These are phyloP conservation scores for Aspergillus hancockii DNA, from an alignment of 495 filamentous ascomycete genomes.

Conservation along the genomic window DNA sequence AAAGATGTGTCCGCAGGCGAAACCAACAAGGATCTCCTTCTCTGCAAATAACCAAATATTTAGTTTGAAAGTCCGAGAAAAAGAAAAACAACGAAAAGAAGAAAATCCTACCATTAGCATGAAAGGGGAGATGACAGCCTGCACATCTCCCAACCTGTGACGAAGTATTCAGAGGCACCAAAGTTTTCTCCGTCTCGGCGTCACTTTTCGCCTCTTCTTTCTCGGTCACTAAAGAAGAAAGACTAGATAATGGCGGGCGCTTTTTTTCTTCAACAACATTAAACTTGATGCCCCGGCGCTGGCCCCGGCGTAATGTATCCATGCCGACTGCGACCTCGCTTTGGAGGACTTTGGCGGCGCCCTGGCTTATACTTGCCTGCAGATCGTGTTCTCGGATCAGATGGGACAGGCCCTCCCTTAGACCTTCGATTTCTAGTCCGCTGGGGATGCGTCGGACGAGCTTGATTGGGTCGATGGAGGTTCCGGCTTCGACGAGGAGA, in stretches of 20 bases:
- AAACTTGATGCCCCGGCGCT: constrained; percentile 84
- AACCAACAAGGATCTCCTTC: constrained; percentile 79
- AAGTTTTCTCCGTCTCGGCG: constrained; percentile 23
- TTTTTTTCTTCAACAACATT: constrained; percentile 58
- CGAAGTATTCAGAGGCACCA: constrained; percentile 6
- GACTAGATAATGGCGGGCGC: constrained; percentile 2
- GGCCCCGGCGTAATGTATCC: constrained; percentile 72
- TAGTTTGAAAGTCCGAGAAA: constrained; percentile 1
- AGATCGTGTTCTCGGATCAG: constrained; percentile 94
- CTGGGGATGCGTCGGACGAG: constrained; percentile 89
- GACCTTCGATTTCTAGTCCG: constrained; percentile 85
- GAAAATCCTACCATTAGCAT: constrained; percentile 46
- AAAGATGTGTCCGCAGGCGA: constrained; percentile 89
- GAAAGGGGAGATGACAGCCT: constrained; percentile 62
- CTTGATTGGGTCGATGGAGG: constrained; percentile 84
- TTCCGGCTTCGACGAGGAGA: constrained; percentile 89
- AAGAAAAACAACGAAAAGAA: not conserved
- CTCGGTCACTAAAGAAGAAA: not conserved
- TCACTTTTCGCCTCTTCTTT: constrained; percentile 16
- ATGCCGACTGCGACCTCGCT: constrained; percentile 85
- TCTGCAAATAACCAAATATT: constrained; percentile 41
- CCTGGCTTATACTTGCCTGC: constrained; percentile 84
- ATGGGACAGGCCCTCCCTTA: constrained; percentile 78
- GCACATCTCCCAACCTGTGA: constrained; percentile 48
- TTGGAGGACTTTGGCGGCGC: constrained; percentile 81